Percentiles rank a stretch among this genome's conserved stretches.
These are phyloP conservation scores for Zoysia pacifica DNA, from an alignment of 176 grass and related monocot species.

Conservation along the genomic window DNA sequence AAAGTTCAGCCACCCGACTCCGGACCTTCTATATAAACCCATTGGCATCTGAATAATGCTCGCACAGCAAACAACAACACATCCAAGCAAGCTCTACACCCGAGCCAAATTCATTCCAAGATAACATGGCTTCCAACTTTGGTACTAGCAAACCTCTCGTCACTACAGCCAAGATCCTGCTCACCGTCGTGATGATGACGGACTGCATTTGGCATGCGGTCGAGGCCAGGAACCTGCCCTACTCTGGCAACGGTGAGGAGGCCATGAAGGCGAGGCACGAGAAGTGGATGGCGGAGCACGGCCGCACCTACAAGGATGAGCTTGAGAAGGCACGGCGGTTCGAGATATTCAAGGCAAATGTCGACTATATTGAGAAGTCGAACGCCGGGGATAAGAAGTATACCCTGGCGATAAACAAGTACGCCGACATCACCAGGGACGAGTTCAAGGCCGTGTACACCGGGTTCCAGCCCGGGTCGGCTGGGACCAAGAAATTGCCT, in stretches of 20 bases:
- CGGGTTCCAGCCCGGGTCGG: background rate
- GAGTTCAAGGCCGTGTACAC: conserved; percentile 31
- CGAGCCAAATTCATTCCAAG: too few relatives aligned
- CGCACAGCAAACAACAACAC: too few relatives aligned
- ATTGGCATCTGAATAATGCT: too few relatives aligned
- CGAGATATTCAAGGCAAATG: conserved; percentile 41
- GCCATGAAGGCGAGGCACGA: conserved; percentile 7
- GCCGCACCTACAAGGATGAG: conserved; percentile 33
- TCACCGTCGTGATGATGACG: too few relatives aligned
- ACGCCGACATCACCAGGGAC: conserved; percentile 30
- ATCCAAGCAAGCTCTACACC: too few relatives aligned
- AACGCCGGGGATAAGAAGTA: conserved; percentile 13
- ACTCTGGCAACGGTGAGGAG: background rate
- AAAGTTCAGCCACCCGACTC: too few relatives aligned
- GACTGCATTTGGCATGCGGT: background rate
- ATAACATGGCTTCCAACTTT: too few relatives aligned
- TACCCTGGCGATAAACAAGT: conserved; percentile 30
- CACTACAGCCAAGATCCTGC: too few relatives aligned
- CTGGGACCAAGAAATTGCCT: background rate
- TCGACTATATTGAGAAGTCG: conserved; percentile 10
- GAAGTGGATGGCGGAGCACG: conserved; percentile 37
- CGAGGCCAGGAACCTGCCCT: background rate
- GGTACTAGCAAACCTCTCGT: too few relatives aligned
- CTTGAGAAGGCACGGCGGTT: conserved; percentile 30
- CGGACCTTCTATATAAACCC: too few relatives aligned